Conservation (phyloP, 2,329 filamentous ascomycete genomes). For the Rhytidhysteron rufulum region DNA sequence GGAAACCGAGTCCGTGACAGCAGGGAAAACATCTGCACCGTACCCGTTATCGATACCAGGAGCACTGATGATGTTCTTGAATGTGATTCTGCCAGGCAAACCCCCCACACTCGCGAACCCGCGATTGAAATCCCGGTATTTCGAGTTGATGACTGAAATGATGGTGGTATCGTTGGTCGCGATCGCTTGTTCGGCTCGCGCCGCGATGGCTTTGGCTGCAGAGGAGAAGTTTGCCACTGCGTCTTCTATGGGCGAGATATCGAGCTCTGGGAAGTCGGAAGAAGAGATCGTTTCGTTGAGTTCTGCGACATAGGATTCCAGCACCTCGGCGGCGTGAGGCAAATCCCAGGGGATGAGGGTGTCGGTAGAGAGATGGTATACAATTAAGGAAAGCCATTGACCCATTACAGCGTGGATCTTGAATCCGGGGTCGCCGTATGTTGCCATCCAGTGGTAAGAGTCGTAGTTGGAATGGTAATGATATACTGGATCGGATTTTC, state of each 20-base stretch:
- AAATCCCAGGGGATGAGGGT: conserved; percentile 38
- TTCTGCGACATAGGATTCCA: conserved; percentile 32
- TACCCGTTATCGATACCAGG: conserved; percentile 42
- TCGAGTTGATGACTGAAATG: conserved; percentile 40
- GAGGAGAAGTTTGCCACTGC: conserved; percentile 37
- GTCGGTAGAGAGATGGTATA: conserved; percentile 40
- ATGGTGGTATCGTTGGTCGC: conserved; percentile 22
- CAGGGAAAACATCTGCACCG: conserved; percentile 35
- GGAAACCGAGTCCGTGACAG: conserved; percentile 35
- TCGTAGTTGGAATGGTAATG: conserved; percentile 49
- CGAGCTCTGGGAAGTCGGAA: conserved; percentile 12
- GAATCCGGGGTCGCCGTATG: conserved; percentile 50
- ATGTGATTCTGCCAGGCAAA: conserved; percentile 43
- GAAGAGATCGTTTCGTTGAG: conserved; percentile 28
- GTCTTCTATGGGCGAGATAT: conserved; percentile 25
- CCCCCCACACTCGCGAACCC: conserved; percentile 46
- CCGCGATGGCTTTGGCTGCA: conserved; percentile 22
- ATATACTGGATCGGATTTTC: conserved; percentile 41
- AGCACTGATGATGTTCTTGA: conserved; percentile 45
- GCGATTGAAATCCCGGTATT: conserved; percentile 44
- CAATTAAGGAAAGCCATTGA: conserved; percentile 42
- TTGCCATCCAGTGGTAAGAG: conserved; percentile 50
- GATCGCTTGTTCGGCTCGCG: conserved; percentile 27
- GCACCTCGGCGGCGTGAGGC: conserved; percentile 34
- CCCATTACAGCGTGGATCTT: conserved; percentile 48